phyloP scores from a whole-genome alignment of 352 stramenopile species.

The Globisporangium recalcitrans region DNA sequence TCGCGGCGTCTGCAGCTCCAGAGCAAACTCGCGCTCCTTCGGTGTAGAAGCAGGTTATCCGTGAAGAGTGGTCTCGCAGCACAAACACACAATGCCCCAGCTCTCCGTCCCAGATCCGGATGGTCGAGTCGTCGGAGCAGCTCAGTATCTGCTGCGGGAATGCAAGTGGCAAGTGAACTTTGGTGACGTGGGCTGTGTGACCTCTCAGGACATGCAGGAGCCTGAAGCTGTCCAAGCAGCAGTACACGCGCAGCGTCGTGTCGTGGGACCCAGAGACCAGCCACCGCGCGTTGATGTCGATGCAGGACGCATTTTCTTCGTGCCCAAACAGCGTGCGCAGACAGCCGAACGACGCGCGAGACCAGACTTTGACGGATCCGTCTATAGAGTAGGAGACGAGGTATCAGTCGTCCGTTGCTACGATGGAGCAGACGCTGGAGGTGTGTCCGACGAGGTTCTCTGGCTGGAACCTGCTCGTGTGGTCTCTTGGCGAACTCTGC shows the following conservation, averaged over 20 bases:
- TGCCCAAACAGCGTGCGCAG: conserved; percentile 66
- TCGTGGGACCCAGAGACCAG: conserved; percentile 73
- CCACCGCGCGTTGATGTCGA: conserved; percentile 43
- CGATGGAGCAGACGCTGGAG: conserved; percentile 51
- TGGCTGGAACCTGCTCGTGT: conserved; percentile 18
- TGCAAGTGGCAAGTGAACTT: conserved; percentile 29
- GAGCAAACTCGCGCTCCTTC: conserved; percentile 35
- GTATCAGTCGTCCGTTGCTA: conserved; percentile 47
- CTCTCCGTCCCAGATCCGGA: conserved; percentile 57
- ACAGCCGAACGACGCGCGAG: conserved; percentile 37
- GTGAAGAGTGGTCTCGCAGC: conserved; percentile 36
- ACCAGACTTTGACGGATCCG: conserved; percentile 70
- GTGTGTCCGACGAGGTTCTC: conserved; percentile 54
- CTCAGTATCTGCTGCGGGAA: conserved; percentile 35
- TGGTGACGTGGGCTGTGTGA: conserved; percentile 56
- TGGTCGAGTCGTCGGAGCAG: conserved; percentile 51
- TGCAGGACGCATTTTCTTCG: conserved; percentile 51
- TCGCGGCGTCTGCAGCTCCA: conserved; percentile 43
- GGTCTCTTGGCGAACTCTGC: neutral
- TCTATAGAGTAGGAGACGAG: conserved; percentile 66
- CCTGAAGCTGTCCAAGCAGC: conserved; percentile 26
- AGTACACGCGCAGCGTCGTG: conserved; percentile 53
- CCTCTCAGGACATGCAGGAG: conserved; percentile 39
- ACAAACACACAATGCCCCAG: conserved; percentile 34
- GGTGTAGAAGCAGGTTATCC: conserved; percentile 45